phyloP scores from a whole-genome alignment of 2,329 filamentous ascomycete genomes.

The Beauveria sp. region DNA sequence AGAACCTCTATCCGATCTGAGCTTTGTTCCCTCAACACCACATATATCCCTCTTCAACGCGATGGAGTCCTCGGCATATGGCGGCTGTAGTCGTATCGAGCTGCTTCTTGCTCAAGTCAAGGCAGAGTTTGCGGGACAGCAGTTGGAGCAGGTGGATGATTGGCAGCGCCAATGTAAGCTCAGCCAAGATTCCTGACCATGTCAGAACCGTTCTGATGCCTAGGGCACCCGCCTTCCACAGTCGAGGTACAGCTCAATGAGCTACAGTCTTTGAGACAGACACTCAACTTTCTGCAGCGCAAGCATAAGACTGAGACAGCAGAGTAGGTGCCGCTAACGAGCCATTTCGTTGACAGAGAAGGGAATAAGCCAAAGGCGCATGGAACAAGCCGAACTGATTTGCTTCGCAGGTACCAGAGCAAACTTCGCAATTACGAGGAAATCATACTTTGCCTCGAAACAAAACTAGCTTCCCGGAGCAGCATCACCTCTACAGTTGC shows the following conservation, averaged over 20 bases:
- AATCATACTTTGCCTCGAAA: background rate
- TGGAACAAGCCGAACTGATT: background rate
- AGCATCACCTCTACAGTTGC: conserved; percentile 24
- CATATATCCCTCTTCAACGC: no score
- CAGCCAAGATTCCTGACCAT: conserved; percentile 62
- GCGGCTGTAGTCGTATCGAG: background rate
- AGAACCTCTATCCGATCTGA: background rate
- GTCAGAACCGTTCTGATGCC: conserved; percentile 67
- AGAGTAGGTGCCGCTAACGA: conserved; percentile 51
- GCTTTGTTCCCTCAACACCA: background rate
- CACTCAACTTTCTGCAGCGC: conserved; percentile 88
- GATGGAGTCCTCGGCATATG: background rate
- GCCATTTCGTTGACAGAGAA: background rate
- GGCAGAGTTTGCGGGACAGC: background rate
- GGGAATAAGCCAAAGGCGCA: no score
- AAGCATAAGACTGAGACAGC: conserved; percentile 79
- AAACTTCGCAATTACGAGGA: background rate
- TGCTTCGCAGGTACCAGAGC: background rate
- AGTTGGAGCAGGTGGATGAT: background rate
- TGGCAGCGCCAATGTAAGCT: background rate
- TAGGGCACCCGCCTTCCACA: conserved; percentile 46
- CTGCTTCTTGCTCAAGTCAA: background rate
- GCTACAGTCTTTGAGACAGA: conserved; percentile 87
- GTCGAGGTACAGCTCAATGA: conserved; percentile 72
- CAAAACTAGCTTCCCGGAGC: background rate